phyloP scores from a whole-genome alignment of 495 filamentous ascomycete species.

The Neurospora sp. region DNA sequence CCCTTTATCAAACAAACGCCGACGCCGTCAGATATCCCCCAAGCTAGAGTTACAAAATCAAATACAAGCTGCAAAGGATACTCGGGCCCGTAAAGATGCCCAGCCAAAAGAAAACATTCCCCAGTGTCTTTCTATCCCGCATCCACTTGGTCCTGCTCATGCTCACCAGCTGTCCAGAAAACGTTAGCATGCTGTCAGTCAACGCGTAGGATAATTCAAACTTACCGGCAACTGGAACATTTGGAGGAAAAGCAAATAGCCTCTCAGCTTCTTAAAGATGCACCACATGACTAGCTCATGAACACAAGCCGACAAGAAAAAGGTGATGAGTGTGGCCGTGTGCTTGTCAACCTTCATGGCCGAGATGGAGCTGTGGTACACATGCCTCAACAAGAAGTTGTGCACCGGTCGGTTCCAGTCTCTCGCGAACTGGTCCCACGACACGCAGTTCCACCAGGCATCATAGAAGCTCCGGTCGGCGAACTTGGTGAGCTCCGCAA shows the following conservation, averaged over 20 bases:
- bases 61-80: conserved; percentile 58
- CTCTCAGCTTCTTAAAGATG: conserved; percentile 65
- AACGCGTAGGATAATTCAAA: background rate
- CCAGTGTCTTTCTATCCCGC: conserved; percentile 46
- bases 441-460: conserved; percentile 56
- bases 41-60: conserved; percentile 43
- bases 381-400: conserved; percentile 61
- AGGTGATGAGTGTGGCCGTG: conserved; percentile 64
- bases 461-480: conserved; percentile 72
- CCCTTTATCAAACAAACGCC: background rate
- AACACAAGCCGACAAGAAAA: conserved; percentile 56
- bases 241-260: conserved; percentile 59
- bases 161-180: conserved; percentile 34
- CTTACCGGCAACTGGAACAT: conserved; percentile 55
- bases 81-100: conserved; percentile 63
- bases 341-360: conserved; percentile 55
- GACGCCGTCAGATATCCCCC: too few species aligned
- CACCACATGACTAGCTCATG: conserved; percentile 72
- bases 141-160: conserved; percentile 53
- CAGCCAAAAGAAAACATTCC: conserved; percentile 67
- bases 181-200: background rate
- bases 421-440: conserved; percentile 59
- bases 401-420: conserved; percentile 68
- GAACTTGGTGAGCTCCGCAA: conserved; percentile 62
- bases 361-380: conserved; percentile 65